Percentiles rank a stretch among this genome's conserved stretches.
These are phyloP conservation scores for Bacidia rubella DNA, from an alignment of 495 filamentous ascomycete species.

Conservation along the genomic window DNA sequence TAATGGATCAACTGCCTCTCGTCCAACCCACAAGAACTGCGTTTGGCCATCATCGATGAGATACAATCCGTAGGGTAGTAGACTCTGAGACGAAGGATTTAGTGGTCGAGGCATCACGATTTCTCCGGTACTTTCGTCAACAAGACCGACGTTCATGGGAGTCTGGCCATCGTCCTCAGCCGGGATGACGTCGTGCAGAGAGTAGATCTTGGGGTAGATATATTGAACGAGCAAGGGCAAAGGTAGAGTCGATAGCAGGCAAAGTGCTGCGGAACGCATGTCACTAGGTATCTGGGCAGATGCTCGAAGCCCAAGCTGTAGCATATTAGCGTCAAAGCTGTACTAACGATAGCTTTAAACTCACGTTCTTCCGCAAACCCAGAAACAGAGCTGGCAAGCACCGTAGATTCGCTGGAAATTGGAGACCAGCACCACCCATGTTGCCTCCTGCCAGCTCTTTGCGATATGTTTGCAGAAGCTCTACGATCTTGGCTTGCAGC, in stretches of 20 bases:
- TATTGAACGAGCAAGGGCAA: constrained; percentile 89
- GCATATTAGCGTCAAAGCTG: constrained; percentile 22
- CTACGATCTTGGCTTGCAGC: constrained; percentile 79
- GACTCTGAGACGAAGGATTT: constrained; percentile 75
- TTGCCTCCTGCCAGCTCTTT: constrained; percentile 95
- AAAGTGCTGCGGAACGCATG: constrained; percentile 85
- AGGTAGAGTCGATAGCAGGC: constrained; percentile 82
- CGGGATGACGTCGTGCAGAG: constrained; percentile 73
- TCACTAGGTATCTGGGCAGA: constrained; percentile 94
- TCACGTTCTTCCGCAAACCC: constrained; percentile 83
- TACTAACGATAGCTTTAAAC: constrained; percentile 27
- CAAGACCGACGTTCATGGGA: constrained; percentile 81
- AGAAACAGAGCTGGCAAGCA: constrained; percentile 83
- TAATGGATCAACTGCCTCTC: constrained; percentile 82
- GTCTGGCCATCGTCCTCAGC: background rate
- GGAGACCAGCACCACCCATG: constrained; percentile 80
- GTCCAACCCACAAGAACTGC: constrained; percentile 94
- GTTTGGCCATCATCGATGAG: constrained; percentile 95
- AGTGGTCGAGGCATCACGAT: constrained; percentile 72
- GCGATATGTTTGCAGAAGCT: constrained; percentile 85
- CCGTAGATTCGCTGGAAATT: constrained; percentile 85
- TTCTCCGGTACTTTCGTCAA: constrained; percentile 72
- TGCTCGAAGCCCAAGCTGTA: constrained; percentile 77
- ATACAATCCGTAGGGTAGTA: constrained; percentile 92
- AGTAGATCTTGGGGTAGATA: constrained; percentile 89